Evolutionary conservation across 331 rosid species (phyloP).

Genomic region (Rhamnella rubrinervis): DNA sequence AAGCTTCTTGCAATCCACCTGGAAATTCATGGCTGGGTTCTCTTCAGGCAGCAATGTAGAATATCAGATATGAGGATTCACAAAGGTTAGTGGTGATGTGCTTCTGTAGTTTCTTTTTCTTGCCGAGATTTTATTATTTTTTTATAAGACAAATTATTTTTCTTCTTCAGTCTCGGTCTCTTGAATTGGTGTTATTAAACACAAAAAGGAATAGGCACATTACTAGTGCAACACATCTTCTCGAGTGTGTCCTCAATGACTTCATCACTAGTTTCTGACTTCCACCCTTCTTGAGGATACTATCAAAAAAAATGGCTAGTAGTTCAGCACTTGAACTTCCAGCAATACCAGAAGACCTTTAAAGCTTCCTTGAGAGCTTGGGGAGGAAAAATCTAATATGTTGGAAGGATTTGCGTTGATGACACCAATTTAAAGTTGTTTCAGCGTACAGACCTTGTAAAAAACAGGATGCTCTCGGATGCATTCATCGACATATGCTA

Average conservation of each 20-base stretch:
- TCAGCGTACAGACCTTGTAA: constrained; percentile 53
- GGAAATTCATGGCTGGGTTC: too few species aligned
- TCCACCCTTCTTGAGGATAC: constrained; percentile 93
- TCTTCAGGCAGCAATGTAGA: too few species aligned
- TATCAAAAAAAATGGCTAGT: constrained; percentile 88
- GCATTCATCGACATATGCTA: constrained; percentile 81
- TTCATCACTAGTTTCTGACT: constrained; percentile 92
- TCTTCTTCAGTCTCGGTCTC: too few species aligned
- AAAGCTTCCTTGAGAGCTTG: constrained; percentile 86
- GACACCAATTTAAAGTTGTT: constrained; percentile 5
- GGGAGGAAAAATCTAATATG: constrained; percentile 19
- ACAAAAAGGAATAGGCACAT: constrained; percentile 7
- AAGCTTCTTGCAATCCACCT: too few species aligned
- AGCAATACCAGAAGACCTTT: constrained; percentile 86
- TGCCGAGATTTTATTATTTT: too few species aligned
- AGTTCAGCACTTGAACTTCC: constrained; percentile 87
- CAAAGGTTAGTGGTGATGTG: too few species aligned
- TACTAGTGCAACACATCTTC: constrained; percentile 46
- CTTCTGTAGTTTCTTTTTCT: too few species aligned
- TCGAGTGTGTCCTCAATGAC: constrained; percentile 92
- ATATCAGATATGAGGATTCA: too few species aligned
- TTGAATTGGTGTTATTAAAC: background rate
- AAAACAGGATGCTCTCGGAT: constrained; percentile 84
- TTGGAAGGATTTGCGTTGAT: constrained; percentile 2
- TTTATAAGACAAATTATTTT: too few species aligned